Base-by-base conservation (phyloP, 129 eudicot species). In the Ambrosia trifida region DNA sequence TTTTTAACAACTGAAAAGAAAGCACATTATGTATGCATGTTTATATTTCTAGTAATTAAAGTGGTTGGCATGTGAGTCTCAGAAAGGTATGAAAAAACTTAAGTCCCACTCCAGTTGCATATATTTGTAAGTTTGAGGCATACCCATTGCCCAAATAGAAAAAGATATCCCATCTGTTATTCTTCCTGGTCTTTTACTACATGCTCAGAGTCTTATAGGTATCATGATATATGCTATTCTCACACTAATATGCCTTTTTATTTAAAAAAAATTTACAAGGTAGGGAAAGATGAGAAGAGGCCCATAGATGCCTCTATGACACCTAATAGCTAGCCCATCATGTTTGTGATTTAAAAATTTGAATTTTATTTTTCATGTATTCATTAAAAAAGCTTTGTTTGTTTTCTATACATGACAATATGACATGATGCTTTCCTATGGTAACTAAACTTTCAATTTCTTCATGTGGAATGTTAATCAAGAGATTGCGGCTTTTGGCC, bases 91-190 rank as follows among this genome's bases (percentile, higher is more conserved):
- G 65, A 59, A 33, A 69, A 83, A 81, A 75, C 96, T 87, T 87
- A 63, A 69, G 68, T 74, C 85, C 86, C 88, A 93, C 96, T 89
- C 89, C 62, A 83, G 6, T 70, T 77, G 58, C 36, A 72, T 58
- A 11, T 33, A 33, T 30, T 73, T 69, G 28, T 16, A 43, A 45
- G 69, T 50, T 36, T 88, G 97, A 91, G 85, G 72, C 79, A 73
- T 81, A 88, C 97, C 70, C 76, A 57, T 79, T 77, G 96, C 86
- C 97, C 82, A 79, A 72, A 82, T 72, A 75, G 96, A 91, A 63
- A 76, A 79, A 79, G 98, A 91, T 93, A 82, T 80, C 62, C 70
- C 85, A 93, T 72, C 74, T 77, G 36, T 72, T 72, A 13, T 44
- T 57, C 47, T 74, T 74, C 74, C 75, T 77, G 78, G 82, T 81